Evolutionary conservation across 2,329 filamentous ascomycete genomes (phyloP).

Genomic region (Rhynchosporium secalis): DNA sequence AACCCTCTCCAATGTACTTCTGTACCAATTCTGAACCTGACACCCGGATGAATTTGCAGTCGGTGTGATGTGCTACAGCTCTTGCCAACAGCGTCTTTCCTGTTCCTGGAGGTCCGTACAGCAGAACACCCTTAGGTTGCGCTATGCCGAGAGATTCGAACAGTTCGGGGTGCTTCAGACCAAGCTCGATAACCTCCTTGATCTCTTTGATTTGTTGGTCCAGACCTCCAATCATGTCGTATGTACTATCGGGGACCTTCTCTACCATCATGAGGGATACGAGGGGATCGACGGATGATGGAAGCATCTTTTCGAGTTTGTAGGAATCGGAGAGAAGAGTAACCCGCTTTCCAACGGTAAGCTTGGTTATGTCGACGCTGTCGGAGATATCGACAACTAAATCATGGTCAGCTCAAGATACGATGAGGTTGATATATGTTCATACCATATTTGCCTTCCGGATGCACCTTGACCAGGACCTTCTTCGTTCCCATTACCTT

Average conservation of each 20-base stretch:
- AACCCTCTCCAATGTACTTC: constrained; percentile 98
- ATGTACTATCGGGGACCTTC: constrained; percentile 98
- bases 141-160: constrained; percentile 99
- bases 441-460: constrained; percentile 98
- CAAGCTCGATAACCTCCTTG: constrained; percentile 99
- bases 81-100: constrained; percentile 94
- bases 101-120: constrained; percentile 95
- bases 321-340: constrained; percentile 96
- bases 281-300: constrained; percentile 95
- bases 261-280: constrained; percentile 99
- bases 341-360: constrained; percentile 96
- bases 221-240: constrained; percentile 99
- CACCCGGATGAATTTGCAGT: constrained; percentile 98
- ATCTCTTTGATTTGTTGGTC: constrained; percentile 99
- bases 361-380: constrained; percentile 89
- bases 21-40: constrained; percentile 95
- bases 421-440: background rate
- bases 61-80: constrained; percentile 96
- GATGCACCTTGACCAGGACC: constrained; percentile 97
- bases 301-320: constrained; percentile 97
- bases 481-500: constrained; percentile 99
- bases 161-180: constrained; percentile 95
- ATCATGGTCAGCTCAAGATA: constrained; percentile 25
- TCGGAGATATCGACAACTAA: constrained; percentile 94
- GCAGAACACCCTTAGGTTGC: constrained; percentile 93